These are phyloP conservation scores for Raphidocelis subcapitata DNA, from an alignment of 139 green algal species.

Conservation along the genomic window DNA sequence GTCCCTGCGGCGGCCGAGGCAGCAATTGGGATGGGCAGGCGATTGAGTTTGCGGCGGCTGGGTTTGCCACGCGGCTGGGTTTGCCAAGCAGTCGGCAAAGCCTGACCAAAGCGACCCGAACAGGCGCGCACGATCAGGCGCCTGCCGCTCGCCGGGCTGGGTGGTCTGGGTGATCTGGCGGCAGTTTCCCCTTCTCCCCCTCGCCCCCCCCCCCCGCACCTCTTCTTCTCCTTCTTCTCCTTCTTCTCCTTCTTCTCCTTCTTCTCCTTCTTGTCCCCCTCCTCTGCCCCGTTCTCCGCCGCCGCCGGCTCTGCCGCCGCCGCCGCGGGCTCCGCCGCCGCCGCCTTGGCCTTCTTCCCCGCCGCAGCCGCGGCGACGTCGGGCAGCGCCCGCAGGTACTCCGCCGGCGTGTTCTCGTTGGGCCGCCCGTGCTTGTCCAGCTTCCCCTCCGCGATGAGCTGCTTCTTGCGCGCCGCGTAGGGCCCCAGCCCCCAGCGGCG, in stretches of 20 bases:
- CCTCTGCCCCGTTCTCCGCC: not conserved
- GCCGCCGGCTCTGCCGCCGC: conserved; percentile 24
- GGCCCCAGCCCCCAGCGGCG: conserved; percentile 93
- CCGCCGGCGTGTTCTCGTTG: conserved; percentile 92
- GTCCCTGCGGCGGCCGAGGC: no score
- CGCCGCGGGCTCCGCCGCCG: conserved; percentile 1
- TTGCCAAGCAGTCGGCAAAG: no score
- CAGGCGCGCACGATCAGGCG: no score
- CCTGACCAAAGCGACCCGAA: no score
- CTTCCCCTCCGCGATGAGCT: conserved; percentile 93
- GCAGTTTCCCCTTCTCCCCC: no score
- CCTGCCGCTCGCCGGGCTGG: no score
- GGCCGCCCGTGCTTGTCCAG: conserved; percentile 96
- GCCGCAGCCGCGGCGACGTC: conserved; percentile 36
- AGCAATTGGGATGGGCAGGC: no score
- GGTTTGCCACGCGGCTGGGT: no score
- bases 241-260: conserved; percentile 22
- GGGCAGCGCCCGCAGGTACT: conserved; percentile 84
- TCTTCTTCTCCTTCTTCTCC: conserved; percentile 21
- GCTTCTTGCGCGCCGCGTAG: conserved; percentile 95
- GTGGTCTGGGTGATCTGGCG: no score
- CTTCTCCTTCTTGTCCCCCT: conserved; percentile 37
- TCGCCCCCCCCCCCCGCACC: not conserved
- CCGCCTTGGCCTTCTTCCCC: conserved; percentile 5
- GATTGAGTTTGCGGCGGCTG: no score